phyloP scores from a whole-genome alignment of 2,329 filamentous ascomycete species.

The Fusarium proliferatum region DNA sequence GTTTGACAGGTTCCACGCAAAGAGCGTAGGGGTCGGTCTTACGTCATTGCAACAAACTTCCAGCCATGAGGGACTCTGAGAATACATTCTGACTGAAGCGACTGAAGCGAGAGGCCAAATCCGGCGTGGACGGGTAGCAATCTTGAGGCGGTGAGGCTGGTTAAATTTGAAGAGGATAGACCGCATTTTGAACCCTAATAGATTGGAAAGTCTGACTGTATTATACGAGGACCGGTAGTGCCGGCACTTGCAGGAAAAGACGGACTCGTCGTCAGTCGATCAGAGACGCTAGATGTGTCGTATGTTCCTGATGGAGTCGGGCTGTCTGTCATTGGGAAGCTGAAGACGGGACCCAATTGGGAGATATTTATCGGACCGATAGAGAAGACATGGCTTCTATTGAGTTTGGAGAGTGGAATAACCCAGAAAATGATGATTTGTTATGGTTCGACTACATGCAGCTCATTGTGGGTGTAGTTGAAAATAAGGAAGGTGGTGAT shows the following conservation, averaged over 20 bases:
- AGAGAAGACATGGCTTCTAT: background rate
- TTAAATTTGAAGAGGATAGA: background rate
- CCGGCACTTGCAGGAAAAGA: background rate
- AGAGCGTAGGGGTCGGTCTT: conserved; percentile 49
- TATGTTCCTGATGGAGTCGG: background rate
- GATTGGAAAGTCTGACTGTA: background rate
- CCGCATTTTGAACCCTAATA: conserved; percentile 9
- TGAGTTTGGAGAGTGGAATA: background rate
- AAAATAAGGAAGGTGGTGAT: conserved; percentile 35
- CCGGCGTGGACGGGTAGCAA: background rate
- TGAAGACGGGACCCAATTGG: background rate
- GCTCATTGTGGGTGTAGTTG: conserved; percentile 30
- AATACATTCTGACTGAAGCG: conserved; percentile 37
- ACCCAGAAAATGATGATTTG: background rate
- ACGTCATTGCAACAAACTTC: conserved; percentile 42
- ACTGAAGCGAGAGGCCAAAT: background rate
- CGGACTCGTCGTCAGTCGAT: background rate
- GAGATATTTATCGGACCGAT: background rate
- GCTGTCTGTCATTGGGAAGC: background rate
- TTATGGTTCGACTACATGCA: conserved; percentile 4
- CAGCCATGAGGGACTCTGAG: conserved; percentile 51
- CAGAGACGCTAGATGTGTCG: background rate
- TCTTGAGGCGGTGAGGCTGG: background rate
- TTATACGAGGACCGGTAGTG: background rate
- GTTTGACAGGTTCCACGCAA: conserved; percentile 51